phyloP scores from a whole-genome alignment of 106 monocot species.

The Phalaenopsis equestris region DNA sequence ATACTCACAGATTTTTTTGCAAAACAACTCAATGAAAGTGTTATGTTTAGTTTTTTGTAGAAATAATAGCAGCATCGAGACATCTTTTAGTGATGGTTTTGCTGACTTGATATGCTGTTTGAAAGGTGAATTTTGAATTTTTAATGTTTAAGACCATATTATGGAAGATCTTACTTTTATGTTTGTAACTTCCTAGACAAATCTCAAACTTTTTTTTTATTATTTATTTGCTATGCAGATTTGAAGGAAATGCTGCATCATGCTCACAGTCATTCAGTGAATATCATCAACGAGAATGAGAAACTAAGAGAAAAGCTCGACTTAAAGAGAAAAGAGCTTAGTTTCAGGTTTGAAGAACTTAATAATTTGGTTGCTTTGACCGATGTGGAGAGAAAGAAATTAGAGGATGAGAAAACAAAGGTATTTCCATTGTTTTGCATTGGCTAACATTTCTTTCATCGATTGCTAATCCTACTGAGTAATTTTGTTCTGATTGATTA shows the following conservation, averaged over 20 bases:
- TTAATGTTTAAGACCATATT: neutral
- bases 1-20: neutral
- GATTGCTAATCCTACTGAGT: neutral
- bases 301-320: slow-evolving; percentile 57
- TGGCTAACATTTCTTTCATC: neutral
- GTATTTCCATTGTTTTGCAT: slow-evolving; percentile 7
- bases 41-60: neutral
- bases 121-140: neutral
- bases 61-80: neutral
- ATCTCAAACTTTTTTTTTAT: neutral
- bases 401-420: slow-evolving; percentile 67
- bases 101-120: neutral
- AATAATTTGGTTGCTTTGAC: slow-evolving; percentile 44
- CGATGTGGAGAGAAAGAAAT: slow-evolving; percentile 47
- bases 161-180: neutral
- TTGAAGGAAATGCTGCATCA: slow-evolving; percentile 55
- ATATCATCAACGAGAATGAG: slow-evolving; percentile 61
- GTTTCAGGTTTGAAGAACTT: slow-evolving; percentile 44
- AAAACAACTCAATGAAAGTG: neutral
- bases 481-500: neutral
- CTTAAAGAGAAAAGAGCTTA: slow-evolving; percentile 54
- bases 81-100: neutral
- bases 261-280: slow-evolving; percentile 54
- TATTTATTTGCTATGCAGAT: slow-evolving; percentile 19
- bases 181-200: neutral